Evolutionary conservation across 331 rosid species (phyloP).

Genomic region (Stylosanthes scabra): DNA sequence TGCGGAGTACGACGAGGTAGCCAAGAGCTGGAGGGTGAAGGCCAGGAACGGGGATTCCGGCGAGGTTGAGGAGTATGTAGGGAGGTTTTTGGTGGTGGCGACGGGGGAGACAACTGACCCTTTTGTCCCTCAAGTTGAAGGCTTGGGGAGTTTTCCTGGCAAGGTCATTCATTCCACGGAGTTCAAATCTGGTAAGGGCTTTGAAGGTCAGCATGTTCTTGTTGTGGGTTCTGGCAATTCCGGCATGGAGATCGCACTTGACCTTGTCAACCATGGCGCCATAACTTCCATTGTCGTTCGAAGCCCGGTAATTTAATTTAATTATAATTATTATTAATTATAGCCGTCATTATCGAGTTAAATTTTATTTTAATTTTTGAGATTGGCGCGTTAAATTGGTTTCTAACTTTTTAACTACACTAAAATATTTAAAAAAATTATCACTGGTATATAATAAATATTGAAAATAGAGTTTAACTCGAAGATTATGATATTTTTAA

Average conservation of each 20-base stretch:
- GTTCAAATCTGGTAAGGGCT: constrained; percentile 53
- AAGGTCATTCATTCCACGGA: constrained; percentile 64
- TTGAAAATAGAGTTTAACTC: too few relatives aligned
- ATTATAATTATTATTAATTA: too few relatives aligned
- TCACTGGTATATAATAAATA: too few relatives aligned
- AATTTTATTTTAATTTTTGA: too few relatives aligned
- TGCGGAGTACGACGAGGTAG: constrained; percentile 45
- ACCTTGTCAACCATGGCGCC: constrained; percentile 63
- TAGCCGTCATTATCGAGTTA: too few relatives aligned
- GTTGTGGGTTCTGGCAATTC: constrained; percentile 89
- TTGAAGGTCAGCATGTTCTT: constrained; percentile 50
- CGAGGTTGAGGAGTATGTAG: constrained; percentile 51
- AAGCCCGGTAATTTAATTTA: constrained; percentile 58
- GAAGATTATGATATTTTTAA: too few relatives aligned
- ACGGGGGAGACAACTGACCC: constrained; percentile 60
- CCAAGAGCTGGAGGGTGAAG: constrained; percentile 51
- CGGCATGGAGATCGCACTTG: constrained; percentile 77
- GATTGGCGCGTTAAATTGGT: too few relatives aligned
- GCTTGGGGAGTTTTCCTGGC: constrained; percentile 56
- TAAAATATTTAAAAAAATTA: too few relatives aligned
- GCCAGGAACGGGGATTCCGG: constrained; percentile 38
- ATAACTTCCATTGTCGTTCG: constrained; percentile 61
- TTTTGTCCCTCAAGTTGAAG: constrained; percentile 54
- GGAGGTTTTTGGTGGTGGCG: constrained; percentile 68
- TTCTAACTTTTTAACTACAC: too few relatives aligned